phyloP scores from a whole-genome alignment of 768 basidiomycete species.

The Leccinellum rugosiceps region DNA sequence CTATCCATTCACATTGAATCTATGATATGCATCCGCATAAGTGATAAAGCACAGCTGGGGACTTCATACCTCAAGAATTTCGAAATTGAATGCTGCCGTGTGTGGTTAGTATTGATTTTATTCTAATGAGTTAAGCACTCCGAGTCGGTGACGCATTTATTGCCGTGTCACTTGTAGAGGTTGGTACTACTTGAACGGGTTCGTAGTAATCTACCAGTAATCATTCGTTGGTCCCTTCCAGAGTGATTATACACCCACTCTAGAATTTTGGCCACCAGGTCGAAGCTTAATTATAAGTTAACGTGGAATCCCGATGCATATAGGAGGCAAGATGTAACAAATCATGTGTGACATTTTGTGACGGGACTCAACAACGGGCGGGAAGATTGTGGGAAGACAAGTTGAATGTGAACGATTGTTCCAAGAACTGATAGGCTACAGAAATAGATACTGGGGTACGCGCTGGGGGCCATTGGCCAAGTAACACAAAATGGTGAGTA shows the following conservation, averaged over 20 bases:
- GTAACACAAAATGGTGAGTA: slow-evolving; percentile 18
- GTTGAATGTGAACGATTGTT: neutral
- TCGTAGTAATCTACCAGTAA: too few relatives aligned
- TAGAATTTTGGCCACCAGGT: too few relatives aligned
- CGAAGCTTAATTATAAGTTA: neutral
- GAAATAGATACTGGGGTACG: slow-evolving; percentile 10
- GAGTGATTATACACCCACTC: too few relatives aligned
- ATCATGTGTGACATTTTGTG: neutral
- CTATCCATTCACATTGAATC: neutral
- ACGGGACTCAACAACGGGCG: neutral
- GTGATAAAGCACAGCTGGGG: too few relatives aligned
- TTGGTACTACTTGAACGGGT: neutral
- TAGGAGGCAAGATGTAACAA: neutral
- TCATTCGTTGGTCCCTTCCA: too few relatives aligned
- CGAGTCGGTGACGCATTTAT: neutral
- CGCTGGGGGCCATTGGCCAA: neutral
- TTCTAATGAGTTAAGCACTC: neutral
- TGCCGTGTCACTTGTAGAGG: neutral
- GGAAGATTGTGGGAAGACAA: too few relatives aligned
- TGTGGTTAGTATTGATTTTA: neutral
- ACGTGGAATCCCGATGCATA: too few relatives aligned
- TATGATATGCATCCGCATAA: neutral
- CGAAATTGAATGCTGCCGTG: neutral
- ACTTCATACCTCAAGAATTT: too few relatives aligned
- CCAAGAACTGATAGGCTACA: slow-evolving; percentile 18